These are phyloP conservation scores for Jimgerdemannia flammicorona DNA, from an alignment of 192 early-diverging fungal species.

Conservation along the genomic window DNA sequence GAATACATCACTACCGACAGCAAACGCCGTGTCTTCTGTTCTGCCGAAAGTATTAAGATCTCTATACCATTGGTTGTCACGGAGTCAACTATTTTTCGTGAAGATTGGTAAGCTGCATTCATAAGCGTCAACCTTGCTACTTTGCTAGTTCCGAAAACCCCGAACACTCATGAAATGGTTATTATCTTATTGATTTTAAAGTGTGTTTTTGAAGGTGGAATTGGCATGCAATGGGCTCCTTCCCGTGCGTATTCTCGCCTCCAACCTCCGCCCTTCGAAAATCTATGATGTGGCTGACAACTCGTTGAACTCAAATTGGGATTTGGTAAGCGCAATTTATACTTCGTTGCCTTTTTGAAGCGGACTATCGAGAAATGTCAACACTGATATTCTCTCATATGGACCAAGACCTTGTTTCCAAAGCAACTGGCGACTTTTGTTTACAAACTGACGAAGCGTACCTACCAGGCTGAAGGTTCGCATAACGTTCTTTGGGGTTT, in stretches of 20 bases:
- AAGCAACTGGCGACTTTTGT: slow-evolving; percentile 51
- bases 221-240: slow-evolving; percentile 42
- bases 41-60: slow-evolving; percentile 47
- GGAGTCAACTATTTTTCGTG: slow-evolving; percentile 46
- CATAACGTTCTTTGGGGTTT: too few relatives aligned
- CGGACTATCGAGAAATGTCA: too few relatives aligned
- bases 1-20: slow-evolving; percentile 36
- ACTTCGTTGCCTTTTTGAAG: background rate
- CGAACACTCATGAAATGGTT: too few relatives aligned
- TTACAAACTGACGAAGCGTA: slow-evolving; percentile 45
- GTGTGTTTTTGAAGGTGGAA: slow-evolving; percentile 43
- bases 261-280: slow-evolving; percentile 37
- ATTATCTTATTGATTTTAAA: slow-evolving; percentile 5
- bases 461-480: slow-evolving; percentile 29
- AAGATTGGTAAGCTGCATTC: slow-evolving; percentile 42
- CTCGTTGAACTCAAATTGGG: slow-evolving; percentile 22
- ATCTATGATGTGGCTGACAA: slow-evolving; percentile 35
- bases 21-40: slow-evolving; percentile 32
- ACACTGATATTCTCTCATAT: background rate
- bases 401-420: slow-evolving; percentile 45
- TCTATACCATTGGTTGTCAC: slow-evolving; percentile 48
- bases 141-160: too few relatives aligned
- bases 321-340: slow-evolving; percentile 23
- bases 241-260: slow-evolving; percentile 46
- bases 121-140: too few relatives aligned